Evolutionary conservation across 108 stramenopile genomes (phyloP).

Genomic region (Nitzschia sp.): DNA sequence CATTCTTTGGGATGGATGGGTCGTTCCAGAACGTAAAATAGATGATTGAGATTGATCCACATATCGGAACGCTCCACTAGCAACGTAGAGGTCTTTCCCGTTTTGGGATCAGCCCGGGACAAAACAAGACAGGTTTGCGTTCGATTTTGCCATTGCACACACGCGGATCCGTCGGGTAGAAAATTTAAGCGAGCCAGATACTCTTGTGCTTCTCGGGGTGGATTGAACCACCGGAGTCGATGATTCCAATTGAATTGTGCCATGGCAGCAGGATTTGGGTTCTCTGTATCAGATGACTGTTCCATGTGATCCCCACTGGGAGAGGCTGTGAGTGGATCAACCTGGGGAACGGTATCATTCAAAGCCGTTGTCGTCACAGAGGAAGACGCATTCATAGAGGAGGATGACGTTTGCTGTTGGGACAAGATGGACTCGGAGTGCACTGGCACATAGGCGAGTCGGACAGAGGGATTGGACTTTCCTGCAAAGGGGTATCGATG

Average conservation of each 20-base stretch:
- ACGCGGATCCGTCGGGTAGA: constrained; percentile 80
- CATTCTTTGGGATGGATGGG: constrained; percentile 63
- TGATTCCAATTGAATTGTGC: constrained; percentile 44
- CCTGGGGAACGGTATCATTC: not conserved
- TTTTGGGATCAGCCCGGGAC: constrained; percentile 49
- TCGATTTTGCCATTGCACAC: constrained; percentile 87
- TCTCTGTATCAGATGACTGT: not conserved
- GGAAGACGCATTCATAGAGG: not conserved
- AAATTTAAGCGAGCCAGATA: constrained; percentile 85
- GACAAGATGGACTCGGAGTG: constrained; percentile 28
- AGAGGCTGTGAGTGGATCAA: not conserved
- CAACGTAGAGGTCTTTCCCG: constrained; percentile 46
- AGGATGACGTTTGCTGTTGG: not conserved
- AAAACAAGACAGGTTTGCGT: constrained; percentile 71
- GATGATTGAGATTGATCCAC: constrained; percentile 93
- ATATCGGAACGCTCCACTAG: constrained; percentile 68
- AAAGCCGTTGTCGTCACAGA: not conserved
- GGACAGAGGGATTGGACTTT: constrained; percentile 74
- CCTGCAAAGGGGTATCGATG: constrained; percentile 96
- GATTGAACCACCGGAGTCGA: constrained; percentile 43
- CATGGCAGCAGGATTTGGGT: constrained; percentile 21
- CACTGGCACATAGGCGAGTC: constrained; percentile 58
- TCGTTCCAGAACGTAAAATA: constrained; percentile 53
- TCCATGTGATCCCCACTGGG: not conserved
- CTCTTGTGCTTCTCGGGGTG: constrained; percentile 59